Evolutionary conservation across 169 alveolate genomes (phyloP).

Genomic region (Cryptosporidium viatorum): DNA sequence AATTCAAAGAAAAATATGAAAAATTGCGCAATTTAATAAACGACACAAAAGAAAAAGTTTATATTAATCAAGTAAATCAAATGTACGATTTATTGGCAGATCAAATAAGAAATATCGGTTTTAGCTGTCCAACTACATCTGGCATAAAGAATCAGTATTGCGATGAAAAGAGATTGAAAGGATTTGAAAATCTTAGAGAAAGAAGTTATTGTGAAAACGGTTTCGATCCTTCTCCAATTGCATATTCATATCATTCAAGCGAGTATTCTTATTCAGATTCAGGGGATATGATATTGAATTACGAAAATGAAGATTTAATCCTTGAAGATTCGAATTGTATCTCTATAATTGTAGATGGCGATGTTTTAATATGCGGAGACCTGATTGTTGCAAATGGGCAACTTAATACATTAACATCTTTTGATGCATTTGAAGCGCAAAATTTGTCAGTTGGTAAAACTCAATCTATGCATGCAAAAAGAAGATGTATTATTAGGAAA

Average conservation of each 20-base stretch:
- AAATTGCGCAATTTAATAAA: constrained; percentile 8
- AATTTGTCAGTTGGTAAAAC: constrained; percentile 14
- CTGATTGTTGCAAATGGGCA: constrained; percentile 67
- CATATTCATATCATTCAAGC: constrained; percentile 3
- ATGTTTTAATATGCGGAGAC: constrained; percentile 52
- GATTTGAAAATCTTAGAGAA: constrained; percentile 13
- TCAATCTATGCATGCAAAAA: constrained; percentile 29
- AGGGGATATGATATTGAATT: constrained; percentile 35
- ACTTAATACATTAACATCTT: constrained; percentile 41
- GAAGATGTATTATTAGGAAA: constrained; percentile 57
- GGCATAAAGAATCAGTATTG: constrained; percentile 25
- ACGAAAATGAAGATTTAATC: constrained; percentile 62
- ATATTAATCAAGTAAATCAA: constrained; percentile 1
- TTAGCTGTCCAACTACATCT: constrained; percentile 33
- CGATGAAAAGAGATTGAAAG: constrained; percentile 2
- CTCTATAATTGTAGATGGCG: constrained; percentile 62
- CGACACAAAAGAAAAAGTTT: neutral
- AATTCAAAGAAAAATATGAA: neutral
- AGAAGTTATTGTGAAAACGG: constrained; percentile 27
- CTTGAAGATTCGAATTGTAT: constrained; percentile 58
- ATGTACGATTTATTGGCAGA: constrained; percentile 33
- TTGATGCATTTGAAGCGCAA: constrained; percentile 57
- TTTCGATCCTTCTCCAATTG: constrained; percentile 18
- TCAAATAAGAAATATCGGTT: constrained; percentile 42
- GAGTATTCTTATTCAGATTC: constrained; percentile 60